Evolutionary conservation across 2,329 filamentous ascomycete species (phyloP).

Genomic region (Ceratocystis diversiconidia): DNA sequence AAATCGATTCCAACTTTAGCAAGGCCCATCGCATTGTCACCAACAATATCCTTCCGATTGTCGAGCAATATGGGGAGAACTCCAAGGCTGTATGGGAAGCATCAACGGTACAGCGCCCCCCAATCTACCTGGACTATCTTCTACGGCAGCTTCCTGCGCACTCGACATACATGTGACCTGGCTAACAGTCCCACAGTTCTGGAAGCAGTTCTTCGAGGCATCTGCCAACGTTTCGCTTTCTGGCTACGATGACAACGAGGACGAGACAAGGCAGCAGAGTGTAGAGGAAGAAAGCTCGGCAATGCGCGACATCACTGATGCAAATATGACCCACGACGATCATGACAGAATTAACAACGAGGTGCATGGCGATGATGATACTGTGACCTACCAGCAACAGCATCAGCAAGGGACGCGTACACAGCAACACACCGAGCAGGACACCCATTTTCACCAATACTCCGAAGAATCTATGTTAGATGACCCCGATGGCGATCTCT

Average conservation of each 20-base stretch:
- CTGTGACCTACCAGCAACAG: conserved; percentile 26
- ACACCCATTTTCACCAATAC: not conserved
- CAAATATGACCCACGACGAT: conserved; percentile 21
- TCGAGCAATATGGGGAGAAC: conserved; percentile 90
- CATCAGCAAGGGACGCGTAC: not conserved
- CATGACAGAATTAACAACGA: conserved; percentile 31
- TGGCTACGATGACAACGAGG: conserved; percentile 71
- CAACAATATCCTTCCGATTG: conserved; percentile 76
- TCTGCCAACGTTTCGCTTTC: conserved; percentile 94
- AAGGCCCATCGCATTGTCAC: conserved; percentile 93
- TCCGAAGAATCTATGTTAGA: conserved; percentile 54
- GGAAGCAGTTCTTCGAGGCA: conserved; percentile 99
- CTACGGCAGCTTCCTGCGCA: not conserved
- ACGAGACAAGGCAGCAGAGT: conserved; percentile 35
- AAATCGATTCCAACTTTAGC: conserved; percentile 98
- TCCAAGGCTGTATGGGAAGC: conserved; percentile 93
- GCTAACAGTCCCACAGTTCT: conserved; percentile 49
- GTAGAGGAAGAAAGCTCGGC: conserved; percentile 38
- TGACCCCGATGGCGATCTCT: conserved; percentile 38
- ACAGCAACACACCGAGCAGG: conserved; percentile 13
- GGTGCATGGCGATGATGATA: conserved; percentile 27
- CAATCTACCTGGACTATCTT: not conserved
- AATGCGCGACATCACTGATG: conserved; percentile 39
- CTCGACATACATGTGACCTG: not conserved
- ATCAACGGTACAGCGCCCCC: conserved; percentile 52